Evolutionary conservation across 768 basidiomycete species (phyloP), one percentile per base, ranked within the genome.

Genomic region (Gloeophyllum trabeum): DNA sequence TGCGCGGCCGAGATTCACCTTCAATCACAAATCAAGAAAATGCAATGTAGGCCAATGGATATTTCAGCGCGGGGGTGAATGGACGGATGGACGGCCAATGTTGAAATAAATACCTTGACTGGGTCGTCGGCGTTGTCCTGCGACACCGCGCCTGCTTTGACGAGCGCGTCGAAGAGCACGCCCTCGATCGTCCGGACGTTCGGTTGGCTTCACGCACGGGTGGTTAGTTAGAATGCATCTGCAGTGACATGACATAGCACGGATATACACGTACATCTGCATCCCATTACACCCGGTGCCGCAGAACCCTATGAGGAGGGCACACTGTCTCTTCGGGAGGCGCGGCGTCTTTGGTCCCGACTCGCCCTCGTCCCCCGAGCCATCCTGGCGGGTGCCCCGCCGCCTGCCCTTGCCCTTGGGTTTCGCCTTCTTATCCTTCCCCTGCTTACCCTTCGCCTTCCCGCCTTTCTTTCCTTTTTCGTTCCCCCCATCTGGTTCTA

Each of bases 221-320:
- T 10, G 13, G 22, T 18, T 24, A 21, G 26, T 25, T 20, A 23
- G 14, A 32, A 35, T 18, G 19, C 24, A 14, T 26, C 14, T 26
- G 36, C 16, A 2, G 24, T 36, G 19, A 21, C 2, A 20, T 34
- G n/a, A 10, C 37, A 35, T 12, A 24, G 24, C 22, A 19, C 6
- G 25, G 2, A 30, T 12, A 30, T 24, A 26, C 28, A 71, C 90
- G 55, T 55, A 96, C 94, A 92, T 84, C 65, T 98, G 94, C 88
- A 96, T 97, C 19, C 94, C 94, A 52, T 75, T 82, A 58, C 81
- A 96, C 1, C 87, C 90, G 0, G 87, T 80, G 4, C 94, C 94
- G 61, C 88, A 90, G 52, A 91, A 97, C 2, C 93, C 92, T 21
- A 97, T 66, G 40, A 96, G 62, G 37, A 97, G 58, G 0, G 88